These are phyloP conservation scores for Aureobasidium pullulans DNA, from an alignment of 2,329 filamentous ascomycete genomes.

Conservation along the genomic window DNA sequence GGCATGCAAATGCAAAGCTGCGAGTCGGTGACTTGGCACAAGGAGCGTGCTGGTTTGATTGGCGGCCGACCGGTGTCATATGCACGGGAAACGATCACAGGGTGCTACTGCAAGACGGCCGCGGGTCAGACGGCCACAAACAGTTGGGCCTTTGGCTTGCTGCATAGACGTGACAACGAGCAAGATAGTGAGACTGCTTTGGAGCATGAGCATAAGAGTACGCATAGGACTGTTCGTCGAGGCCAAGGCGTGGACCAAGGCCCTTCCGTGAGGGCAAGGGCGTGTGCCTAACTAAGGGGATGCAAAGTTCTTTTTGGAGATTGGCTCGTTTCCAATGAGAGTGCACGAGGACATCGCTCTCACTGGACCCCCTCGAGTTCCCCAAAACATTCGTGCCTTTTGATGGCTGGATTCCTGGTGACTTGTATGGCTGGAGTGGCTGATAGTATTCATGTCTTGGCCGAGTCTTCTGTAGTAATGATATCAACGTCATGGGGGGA, in stretches of 20 bases:
- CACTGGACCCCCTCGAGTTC: too few relatives aligned
- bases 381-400: too few relatives aligned
- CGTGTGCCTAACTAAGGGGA: too few relatives aligned
- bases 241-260: too few relatives aligned
- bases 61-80: neutral
- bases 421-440: neutral
- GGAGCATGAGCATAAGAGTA: neutral
- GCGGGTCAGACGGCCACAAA: neutral
- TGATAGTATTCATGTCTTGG: neutral
- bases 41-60: conserved; percentile 13
- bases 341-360: too few relatives aligned
- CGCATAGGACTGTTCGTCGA: too few relatives aligned
- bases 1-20: neutral
- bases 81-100: neutral
- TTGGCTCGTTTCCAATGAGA: too few relatives aligned
- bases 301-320: too few relatives aligned
- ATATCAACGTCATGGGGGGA: neutral
- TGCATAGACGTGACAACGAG: neutral
- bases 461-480: neutral
- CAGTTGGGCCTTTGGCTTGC: neutral
- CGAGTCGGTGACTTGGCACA: neutral
- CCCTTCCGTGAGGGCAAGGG: too few relatives aligned
- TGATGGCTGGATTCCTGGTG: too few relatives aligned
- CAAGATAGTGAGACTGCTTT: neutral
- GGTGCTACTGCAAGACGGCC: neutral